Evolutionary conservation across 345 rosid genomes (phyloP).

Genomic region (Boechera stricta): DNA sequence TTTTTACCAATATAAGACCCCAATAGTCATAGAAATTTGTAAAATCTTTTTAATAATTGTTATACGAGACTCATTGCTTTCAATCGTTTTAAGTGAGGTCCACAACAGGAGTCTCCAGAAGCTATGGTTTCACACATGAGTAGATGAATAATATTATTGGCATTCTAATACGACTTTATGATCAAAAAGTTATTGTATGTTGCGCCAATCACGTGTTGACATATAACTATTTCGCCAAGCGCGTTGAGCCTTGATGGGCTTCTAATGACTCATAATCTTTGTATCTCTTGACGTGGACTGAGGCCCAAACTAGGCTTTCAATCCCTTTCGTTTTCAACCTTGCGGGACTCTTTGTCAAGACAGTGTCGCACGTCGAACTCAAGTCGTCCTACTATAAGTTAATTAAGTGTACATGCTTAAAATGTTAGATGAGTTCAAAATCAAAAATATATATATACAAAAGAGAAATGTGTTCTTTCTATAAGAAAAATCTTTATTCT

Average conservation of each 20-base stretch:
- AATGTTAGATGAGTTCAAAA: neutral
- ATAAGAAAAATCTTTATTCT: neutral
- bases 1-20: neutral
- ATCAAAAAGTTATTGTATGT: neutral
- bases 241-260: constrained; percentile 29
- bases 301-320: constrained; percentile 16
- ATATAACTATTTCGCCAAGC: constrained; percentile 12
- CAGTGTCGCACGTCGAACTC: neutral
- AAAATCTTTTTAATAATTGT: neutral
- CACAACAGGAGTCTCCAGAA: constrained; percentile 10
- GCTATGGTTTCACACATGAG: constrained; percentile 32
- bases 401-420: neutral
- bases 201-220: constrained; percentile 22
- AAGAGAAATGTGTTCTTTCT: neutral
- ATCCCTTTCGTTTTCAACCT: neutral
- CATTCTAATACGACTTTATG: constrained; percentile 20
- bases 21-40: neutral
- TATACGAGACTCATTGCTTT: constrained; percentile 31
- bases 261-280: neutral
- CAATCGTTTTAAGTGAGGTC: constrained; percentile 10
- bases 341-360: constrained; percentile 1
- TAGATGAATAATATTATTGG: constrained; percentile 12
- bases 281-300: neutral
- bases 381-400: neutral
- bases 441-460: neutral